phyloP scores from a whole-genome alignment of 2,329 filamentous ascomycete genomes.

The Cladosporium sp. region DNA sequence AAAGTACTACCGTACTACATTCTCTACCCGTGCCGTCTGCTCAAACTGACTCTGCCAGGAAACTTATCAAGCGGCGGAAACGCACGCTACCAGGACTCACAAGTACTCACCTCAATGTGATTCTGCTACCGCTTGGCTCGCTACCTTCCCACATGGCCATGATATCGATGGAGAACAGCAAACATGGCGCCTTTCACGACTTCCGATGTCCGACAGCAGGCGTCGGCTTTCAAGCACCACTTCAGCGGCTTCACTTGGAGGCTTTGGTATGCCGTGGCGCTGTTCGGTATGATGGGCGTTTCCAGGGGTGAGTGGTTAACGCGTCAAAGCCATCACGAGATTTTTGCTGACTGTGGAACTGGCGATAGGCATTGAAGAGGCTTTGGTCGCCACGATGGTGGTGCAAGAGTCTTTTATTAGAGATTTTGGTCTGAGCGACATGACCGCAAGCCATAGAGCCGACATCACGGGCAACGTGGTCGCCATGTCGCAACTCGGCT shows the following conservation, averaged over 20 bases:
- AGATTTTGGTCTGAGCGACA: conserved; percentile 52
- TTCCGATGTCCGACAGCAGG: neutral
- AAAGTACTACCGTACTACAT: too few species aligned
- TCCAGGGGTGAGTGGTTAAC: conserved; percentile 51
- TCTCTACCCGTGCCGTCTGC: too few species aligned
- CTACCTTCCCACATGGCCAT: neutral
- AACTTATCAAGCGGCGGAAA: too few species aligned
- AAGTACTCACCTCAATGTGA: too few species aligned
- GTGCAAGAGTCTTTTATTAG: conserved; percentile 59
- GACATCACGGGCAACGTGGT: conserved; percentile 67
- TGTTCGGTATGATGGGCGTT: conserved; percentile 56
- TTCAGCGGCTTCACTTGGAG: conserved; percentile 58
- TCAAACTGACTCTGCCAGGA: too few species aligned
- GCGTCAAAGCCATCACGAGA: neutral
- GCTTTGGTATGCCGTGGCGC: conserved; percentile 66
- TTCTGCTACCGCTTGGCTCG: too few species aligned
- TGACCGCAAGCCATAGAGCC: conserved; percentile 51
- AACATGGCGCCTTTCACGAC: too few species aligned
- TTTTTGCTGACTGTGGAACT: neutral
- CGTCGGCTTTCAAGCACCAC: neutral
- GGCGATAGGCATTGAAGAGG: conserved; percentile 57
- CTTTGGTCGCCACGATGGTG: conserved; percentile 54
- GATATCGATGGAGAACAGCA: neutral
- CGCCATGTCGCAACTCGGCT: conserved; percentile 74
- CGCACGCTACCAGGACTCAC: too few species aligned